Evolutionary conservation across 2,329 filamentous ascomycete genomes (phyloP).

Genomic region (Exutisphaerella laricina): DNA sequence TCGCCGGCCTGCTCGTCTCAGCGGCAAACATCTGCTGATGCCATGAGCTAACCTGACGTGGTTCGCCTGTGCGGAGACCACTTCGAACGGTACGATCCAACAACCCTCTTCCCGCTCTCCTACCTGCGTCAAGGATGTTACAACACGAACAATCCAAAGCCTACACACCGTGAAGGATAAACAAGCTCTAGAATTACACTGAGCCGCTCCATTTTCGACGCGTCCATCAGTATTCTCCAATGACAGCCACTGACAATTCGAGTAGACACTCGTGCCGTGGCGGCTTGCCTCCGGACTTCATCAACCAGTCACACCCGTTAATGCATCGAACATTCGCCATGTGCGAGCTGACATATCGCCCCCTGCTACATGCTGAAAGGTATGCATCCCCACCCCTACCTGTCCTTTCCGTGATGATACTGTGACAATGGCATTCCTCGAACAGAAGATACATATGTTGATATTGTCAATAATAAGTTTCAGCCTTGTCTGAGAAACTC

Average conservation of each 20-base stretch:
- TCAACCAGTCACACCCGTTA: no score
- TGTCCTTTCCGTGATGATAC: slow-evolving; percentile 50
- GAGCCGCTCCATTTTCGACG: slow-evolving; percentile 37
- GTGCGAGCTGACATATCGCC: no score
- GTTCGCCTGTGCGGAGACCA: no score
- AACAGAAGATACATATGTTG: slow-evolving; percentile 58
- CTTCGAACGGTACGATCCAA: no score
- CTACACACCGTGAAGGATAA: slow-evolving; percentile 52
- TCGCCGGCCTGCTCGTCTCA: no score
- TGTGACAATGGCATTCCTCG: slow-evolving; percentile 65
- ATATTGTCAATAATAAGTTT: slow-evolving; percentile 59
- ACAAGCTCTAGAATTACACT: slow-evolving; percentile 55
- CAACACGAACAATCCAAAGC: slow-evolving; percentile 54
- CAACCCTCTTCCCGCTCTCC: no score
- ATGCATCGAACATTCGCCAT: no score
- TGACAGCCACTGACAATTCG: slow-evolving; percentile 5
- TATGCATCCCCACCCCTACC: slow-evolving; percentile 7
- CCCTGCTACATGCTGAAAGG: slow-evolving; percentile 16
- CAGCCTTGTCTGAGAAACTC: slow-evolving; percentile 63
- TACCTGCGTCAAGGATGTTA: slow-evolving; percentile 27
- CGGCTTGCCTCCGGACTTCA: no score
- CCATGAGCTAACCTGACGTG: no score
- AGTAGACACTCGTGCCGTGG: neutral
- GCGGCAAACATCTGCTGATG: no score
- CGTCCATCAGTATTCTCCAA: no score